Evolutionary conservation across 2,329 filamentous ascomycete genomes (phyloP), one percentile per base, ranked within the genome.

Genomic region (Beauveria varroae): DNA sequence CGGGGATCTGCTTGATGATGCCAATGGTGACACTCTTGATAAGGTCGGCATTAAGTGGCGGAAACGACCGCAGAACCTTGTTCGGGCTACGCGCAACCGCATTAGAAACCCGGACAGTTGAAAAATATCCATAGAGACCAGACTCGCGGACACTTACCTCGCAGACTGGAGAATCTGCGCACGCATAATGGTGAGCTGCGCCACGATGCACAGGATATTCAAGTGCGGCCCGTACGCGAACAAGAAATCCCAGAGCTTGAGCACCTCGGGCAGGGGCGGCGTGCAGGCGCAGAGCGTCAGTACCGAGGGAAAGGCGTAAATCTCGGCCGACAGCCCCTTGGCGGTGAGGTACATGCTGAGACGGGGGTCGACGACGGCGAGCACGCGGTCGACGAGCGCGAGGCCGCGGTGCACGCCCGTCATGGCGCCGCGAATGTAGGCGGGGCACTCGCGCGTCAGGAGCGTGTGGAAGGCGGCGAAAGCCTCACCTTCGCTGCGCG

Each of bases 221-320:
- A 99, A 75, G 73, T 99, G 95, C 41, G 92, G 87, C 0, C 95
- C 95, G 67, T 97, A 99, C 0, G 95, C 93, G 70, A 99, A 96
- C 24, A 99, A 76, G 68, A 99, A 99, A 73, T 99, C 95, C 95
- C 95, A 99, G 2, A 99, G 81, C 64, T 90, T 85, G 60, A 99
- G 76, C 0, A 99, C 95, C 75, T 99, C 93, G 0, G 93, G 93
- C 60, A 99, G 75, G 2, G 95, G 95, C 18, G 95, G 95, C 18
- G 95, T 99, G 74, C 95, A 98, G 28, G 95, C 95, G 70, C 92
- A 97, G 56, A 99, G 82, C 0, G 95, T 99, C 65, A 98, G 79
- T 0, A 99, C 95, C 1, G 91, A 96, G 1, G 95, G 91, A 69
- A 99, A 99, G 2, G 93, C 95, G 72, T 98, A 99, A 60, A 99